Base-by-base conservation (phyloP, 2,329 filamentous ascomycete species). In the Paraconiothyrium sp. region DNA sequence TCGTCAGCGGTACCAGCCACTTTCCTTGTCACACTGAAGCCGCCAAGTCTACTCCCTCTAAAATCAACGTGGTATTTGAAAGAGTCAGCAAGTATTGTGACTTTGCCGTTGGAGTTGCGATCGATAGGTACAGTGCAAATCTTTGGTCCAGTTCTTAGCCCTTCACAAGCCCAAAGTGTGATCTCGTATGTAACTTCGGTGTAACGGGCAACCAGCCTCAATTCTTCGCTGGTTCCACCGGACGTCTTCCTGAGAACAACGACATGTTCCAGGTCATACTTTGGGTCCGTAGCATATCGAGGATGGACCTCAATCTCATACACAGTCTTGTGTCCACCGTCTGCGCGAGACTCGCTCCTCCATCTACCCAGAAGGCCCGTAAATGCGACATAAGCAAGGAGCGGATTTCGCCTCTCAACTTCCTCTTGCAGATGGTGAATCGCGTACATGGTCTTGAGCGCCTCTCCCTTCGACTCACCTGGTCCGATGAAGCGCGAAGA, bases 341-440 rank as follows among this genome's bases (percentile, higher is more conserved):
- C 27, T 16, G 30, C n/a, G 13, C 7, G 30, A 24, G 35, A 34
- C 34, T 47, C 20, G 30, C 57, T 41, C 52, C 10, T 37, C 91
- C 91, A 93, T 4, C 82, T 82, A 7, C 91, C 91, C 10, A 90
- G 84, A 0, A 93, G 79, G 8, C 87, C 88, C 60, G 88, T 82
- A 73, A 92, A 93, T 0, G 91, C 84, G 6, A 88, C 90, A 5
- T 83, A 79, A 0, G 89, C 81, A 2, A 90, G 83, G 58, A 88
- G 90, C 3, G 78, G 77, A 0, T 78, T 77, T 1, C 73, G 78
- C 2, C 72, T 79, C 27, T 85, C 75, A 2, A 78, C 82, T 0
- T 76, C 79, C 0, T 73, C 63, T 0, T 79, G 76, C 2, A 82
- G 77, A 1, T 72, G 72, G 13, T 58, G 50, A 1, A 82, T 85